phyloP scores from a whole-genome alignment of 495 filamentous ascomycete species.

The Tetracladium marchalianum region DNA sequence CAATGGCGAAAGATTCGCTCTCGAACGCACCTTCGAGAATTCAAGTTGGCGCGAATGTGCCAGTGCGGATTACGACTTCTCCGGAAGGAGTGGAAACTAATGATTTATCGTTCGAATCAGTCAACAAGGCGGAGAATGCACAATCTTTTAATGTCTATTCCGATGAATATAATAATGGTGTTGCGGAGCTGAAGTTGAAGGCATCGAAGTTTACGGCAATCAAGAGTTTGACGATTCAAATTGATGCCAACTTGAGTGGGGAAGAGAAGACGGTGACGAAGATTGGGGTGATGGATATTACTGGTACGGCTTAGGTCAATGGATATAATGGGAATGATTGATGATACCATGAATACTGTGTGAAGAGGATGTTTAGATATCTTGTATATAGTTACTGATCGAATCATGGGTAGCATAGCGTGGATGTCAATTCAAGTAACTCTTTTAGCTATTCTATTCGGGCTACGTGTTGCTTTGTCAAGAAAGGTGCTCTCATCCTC shows the following conservation, averaged over 20 bases:
- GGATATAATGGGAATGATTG: not conserved
- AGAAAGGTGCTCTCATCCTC: too few species aligned
- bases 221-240: slow-evolving; percentile 14
- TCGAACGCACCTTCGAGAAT: slow-evolving; percentile 14
- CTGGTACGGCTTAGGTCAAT: slow-evolving; percentile 6
- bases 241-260: slow-evolving; percentile 19
- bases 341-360: too few species aligned
- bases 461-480: too few species aligned
- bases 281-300: slow-evolving; percentile 12
- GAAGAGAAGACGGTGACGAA: slow-evolving; percentile 11
- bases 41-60: slow-evolving; percentile 15
- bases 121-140: slow-evolving; percentile 13
- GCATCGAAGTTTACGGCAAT: slow-evolving; percentile 15
- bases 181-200: slow-evolving; percentile 15
- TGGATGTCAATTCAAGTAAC: too few species aligned
- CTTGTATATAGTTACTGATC: too few species aligned
- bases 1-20: slow-evolving; percentile 10
- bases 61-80: slow-evolving; percentile 6
- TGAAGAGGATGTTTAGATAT: too few species aligned
- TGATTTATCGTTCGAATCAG: slow-evolving; percentile 11
- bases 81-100: slow-evolving; percentile 13
- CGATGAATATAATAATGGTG: slow-evolving; percentile 15
- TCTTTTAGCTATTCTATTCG: too few species aligned
- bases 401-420: too few species aligned
- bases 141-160: slow-evolving; percentile 16